Evolutionary conservation across 768 basidiomycete species (phyloP).

Genomic region (Sporobolomyces phaffii): DNA sequence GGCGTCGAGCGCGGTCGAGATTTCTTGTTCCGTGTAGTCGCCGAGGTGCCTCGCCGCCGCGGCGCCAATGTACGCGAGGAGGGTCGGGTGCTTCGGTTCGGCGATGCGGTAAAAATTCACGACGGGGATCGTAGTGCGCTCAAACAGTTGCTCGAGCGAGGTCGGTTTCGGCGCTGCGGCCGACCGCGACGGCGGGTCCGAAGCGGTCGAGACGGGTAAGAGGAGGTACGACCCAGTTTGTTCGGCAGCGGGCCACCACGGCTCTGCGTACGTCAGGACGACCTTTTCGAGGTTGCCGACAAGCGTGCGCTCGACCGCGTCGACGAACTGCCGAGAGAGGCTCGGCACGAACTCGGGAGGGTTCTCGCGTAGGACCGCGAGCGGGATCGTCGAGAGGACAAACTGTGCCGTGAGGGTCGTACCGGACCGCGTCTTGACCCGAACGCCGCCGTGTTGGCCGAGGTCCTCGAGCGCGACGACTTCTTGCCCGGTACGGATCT

Average conservation of each 20-base stretch:
- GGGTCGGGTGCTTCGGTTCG: slow-evolving; percentile 29
- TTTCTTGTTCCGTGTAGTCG: slow-evolving; percentile 3
- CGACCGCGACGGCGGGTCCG: slow-evolving; percentile 1
- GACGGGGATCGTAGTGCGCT: slow-evolving; percentile 24
- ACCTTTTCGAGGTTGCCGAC: slow-evolving; percentile 44
- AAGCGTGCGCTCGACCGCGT: slow-evolving; percentile 31
- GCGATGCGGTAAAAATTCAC: slow-evolving; percentile 25
- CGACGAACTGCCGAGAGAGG: slow-evolving; percentile 19
- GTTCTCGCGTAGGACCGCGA: slow-evolving; percentile 41
- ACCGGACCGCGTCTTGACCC: slow-evolving; percentile 9
- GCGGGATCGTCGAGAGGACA: slow-evolving; percentile 37
- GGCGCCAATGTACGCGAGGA: slow-evolving; percentile 41
- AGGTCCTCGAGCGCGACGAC: slow-evolving; percentile 18
- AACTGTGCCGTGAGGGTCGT: not conserved
- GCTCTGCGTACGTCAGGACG: slow-evolving; percentile 38
- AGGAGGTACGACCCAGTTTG: slow-evolving; percentile 36
- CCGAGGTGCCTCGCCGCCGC: slow-evolving; percentile 20
- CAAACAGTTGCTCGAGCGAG: slow-evolving; percentile 21
- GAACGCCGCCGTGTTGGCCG: not conserved
- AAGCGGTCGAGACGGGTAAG: slow-evolving; percentile 26
- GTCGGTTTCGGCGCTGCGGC: not conserved
- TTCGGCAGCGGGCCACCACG: slow-evolving; percentile 42
- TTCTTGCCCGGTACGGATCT: slow-evolving; percentile 6
- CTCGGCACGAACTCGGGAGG: slow-evolving; percentile 39
- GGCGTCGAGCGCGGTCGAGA: slow-evolving; percentile 25